phyloP scores from a whole-genome alignment of 257 asterid species.

The Penstemon eatonii region DNA sequence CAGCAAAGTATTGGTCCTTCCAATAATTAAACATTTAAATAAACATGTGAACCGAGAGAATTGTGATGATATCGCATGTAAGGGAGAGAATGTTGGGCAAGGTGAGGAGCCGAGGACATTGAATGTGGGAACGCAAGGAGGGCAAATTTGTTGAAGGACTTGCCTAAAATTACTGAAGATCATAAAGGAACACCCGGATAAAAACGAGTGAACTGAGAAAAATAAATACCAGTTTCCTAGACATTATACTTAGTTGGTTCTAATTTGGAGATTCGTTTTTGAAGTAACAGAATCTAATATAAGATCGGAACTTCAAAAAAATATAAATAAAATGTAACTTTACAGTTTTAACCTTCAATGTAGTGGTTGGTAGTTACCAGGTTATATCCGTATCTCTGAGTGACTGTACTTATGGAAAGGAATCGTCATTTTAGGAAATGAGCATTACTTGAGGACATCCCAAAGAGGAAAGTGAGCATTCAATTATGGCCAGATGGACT shows the following conservation, averaged over 20 bases:
- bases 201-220: neutral
- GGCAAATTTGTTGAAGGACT: neutral
- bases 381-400: constrained; percentile 3
- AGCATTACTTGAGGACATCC: neutral
- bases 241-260: neutral
- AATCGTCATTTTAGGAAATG: neutral
- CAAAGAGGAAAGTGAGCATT: constrained; percentile 4
- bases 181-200: neutral
- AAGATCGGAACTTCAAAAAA: neutral
- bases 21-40: too few species aligned
- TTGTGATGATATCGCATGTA: constrained; percentile 4
- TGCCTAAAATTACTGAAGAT: neutral
- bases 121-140: neutral
- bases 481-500: neutral
- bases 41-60: constrained; percentile 2
- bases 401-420: constrained; percentile 1
- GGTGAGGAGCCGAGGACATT: neutral
- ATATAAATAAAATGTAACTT: neutral
- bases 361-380: neutral
- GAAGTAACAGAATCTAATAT: neutral
- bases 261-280: neutral
- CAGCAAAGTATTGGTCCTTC: too few species aligned
- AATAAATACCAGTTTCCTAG: constrained; percentile 1
- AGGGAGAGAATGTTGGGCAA: neutral
- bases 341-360: constrained; percentile 6